Percentiles rank a stretch among this genome's conserved stretches.
phyloP scores from a whole-genome alignment of 2,329 filamentous ascomycete species.

The Rhynchosporium graminicola region DNA sequence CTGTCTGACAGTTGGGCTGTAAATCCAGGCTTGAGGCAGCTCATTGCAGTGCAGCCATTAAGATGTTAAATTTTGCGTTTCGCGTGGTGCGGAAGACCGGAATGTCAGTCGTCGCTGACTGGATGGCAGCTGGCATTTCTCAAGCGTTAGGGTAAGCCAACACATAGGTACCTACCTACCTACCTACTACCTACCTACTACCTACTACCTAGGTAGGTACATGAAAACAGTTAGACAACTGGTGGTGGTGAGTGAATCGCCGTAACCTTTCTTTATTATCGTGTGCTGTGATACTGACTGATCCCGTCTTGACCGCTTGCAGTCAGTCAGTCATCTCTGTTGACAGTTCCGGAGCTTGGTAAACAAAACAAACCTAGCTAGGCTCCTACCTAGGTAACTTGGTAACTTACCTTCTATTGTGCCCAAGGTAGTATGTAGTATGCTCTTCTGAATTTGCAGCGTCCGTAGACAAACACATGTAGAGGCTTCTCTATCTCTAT shows the following conservation, averaged over 20 bases:
- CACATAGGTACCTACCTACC: not conserved
- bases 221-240: not conserved
- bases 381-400: too few species aligned
- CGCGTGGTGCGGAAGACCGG: conserved; percentile 7
- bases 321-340: too few species aligned
- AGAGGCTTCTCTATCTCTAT: not conserved
- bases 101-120: conserved; percentile 4
- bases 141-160: not conserved
- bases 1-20: not conserved
- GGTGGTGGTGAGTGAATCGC: not conserved
- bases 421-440: too few species aligned
- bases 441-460: too few species aligned
- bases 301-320: too few species aligned
- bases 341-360: too few species aligned
- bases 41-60: not conserved
- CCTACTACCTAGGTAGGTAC: not conserved
- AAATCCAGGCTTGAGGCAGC: not conserved
- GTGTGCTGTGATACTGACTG: not conserved
- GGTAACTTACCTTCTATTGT: too few species aligned
- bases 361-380: too few species aligned
- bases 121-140: conserved; percentile 5
- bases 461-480: not conserved
- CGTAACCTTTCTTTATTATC: not conserved
- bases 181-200: not conserved
- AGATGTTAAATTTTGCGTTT: conserved; percentile 12